Conservation (phyloP, 202 grass and related monocot species). For the Schoenoplectus tabernaemontani region DNA sequence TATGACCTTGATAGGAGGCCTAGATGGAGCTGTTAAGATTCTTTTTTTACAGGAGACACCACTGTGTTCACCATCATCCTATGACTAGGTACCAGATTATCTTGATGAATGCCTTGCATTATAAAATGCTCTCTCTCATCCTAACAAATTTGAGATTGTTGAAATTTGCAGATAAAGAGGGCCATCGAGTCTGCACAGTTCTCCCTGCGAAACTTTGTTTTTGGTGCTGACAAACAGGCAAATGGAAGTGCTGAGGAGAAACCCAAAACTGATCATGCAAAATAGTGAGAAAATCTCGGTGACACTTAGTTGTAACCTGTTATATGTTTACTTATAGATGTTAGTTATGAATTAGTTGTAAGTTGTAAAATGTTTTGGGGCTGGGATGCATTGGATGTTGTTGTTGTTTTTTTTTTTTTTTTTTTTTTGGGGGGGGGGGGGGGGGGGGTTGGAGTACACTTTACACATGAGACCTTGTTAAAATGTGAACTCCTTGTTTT, state of each 20-base stretch:
- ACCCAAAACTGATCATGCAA: background rate
- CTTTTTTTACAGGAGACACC: background rate
- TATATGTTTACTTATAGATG: background rate
- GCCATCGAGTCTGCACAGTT: constrained; percentile 26
- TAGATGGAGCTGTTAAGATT: background rate
- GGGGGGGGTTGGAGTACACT: background rate
- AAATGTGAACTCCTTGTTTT: background rate
- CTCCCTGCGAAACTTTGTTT: constrained; percentile 32
- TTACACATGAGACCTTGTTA: background rate
- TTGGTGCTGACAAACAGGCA: constrained; percentile 13
- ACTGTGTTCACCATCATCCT: background rate
- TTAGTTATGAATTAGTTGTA: no score
- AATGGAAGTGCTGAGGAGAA: constrained; percentile 4
- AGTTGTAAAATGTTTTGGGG: no score
- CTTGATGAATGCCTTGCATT: background rate
- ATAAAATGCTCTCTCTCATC: background rate
- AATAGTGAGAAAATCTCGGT: background rate
- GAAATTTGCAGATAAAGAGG: constrained; percentile 38
- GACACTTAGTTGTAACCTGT: background rate
- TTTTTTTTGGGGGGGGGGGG: background rate
- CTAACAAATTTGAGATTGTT: background rate
- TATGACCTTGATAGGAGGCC: background rate
- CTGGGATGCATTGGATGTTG: no score
- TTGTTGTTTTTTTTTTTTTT: background rate
- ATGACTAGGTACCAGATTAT: background rate